Base-by-base conservation (phyloP, 139 green algal genomes). In the Chlorella sorokiniana region DNA sequence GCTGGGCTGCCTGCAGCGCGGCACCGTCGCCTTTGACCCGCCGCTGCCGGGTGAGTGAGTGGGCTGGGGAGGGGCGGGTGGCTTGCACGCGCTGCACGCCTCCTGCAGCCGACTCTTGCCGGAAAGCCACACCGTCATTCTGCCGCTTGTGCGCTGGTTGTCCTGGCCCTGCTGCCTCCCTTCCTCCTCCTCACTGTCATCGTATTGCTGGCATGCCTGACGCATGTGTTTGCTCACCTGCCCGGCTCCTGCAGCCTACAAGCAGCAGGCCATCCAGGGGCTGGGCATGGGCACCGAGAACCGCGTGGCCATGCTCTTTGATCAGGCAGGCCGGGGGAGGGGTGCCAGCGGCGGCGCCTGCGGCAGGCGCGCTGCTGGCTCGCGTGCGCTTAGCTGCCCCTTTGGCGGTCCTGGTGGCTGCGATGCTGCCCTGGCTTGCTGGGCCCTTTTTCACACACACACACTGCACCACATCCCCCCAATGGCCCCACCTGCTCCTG, bases 241-340 rank as follows among this genome's bases (percentile, higher is more conserved):
- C 1, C 3, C 1, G 1, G 8, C 7, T 69, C 31, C 9, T 79
- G 54, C 73, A 79, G 73, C 45, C 1, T 87, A 78, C 69, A 87
- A 86, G 64, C n/a, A 44, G 38, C n/a, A 84, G 71, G 83, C 83
- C 22, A 79, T 87, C 11, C 3, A 18, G 2, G 77, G 83, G 27
- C 83, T 86, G 72, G 83, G 27, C 45, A 87, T 84, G 76, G 76
- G 83, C 59, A 86, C 68, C 0, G 83, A 86, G 42, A 82, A 81
- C 73, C 54, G 78, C 4, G 80, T 85, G 52, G 78, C 78, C 2
- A 65, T 87, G 69, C 56, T 85, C 31, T 87, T 87, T 69, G 45
- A 64, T 18, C n/a, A 75, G 78, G 76, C 72, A n/a, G 5, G 31
- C 31, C 29, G 63, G 63, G 44, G 25, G 38, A 8, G 40, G 4